Conservation (phyloP, 805 yeast genomes). For the Spathaspora girioi region DNA sequence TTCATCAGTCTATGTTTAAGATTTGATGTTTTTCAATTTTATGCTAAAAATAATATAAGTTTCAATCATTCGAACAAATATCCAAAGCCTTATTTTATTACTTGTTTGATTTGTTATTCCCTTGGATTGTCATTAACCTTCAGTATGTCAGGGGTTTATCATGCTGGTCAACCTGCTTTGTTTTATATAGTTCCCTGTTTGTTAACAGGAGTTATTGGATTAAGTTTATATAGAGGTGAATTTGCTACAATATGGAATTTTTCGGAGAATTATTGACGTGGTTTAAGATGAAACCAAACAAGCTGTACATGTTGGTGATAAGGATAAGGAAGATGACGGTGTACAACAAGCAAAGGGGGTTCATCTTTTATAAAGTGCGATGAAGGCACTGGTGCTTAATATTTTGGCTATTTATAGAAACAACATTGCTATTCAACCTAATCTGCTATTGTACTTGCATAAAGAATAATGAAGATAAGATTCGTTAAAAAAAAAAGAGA, state of each 20-base stretch:
- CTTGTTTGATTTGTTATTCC: constrained; percentile 45
- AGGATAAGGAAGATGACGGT: constrained; percentile 11
- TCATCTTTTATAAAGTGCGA: neutral
- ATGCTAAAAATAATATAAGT: constrained; percentile 11
- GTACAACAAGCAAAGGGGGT: constrained; percentile 9
- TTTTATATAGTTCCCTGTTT: constrained; percentile 57
- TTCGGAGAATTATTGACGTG: constrained; percentile 27
- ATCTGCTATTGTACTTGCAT: too few relatives aligned
- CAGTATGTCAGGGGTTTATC: constrained; percentile 30
- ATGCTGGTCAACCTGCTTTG: constrained; percentile 64
- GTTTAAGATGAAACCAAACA: too few relatives aligned
- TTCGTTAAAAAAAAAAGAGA: too few relatives aligned
- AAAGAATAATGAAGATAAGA: too few relatives aligned
- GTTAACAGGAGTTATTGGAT: constrained; percentile 23
- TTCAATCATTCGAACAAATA: constrained; percentile 39
- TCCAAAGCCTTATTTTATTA: constrained; percentile 44
- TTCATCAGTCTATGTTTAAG: constrained; percentile 51
- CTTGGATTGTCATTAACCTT: constrained; percentile 45
- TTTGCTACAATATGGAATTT: constrained; percentile 35
- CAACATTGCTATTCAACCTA: too few relatives aligned
- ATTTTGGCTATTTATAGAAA: too few relatives aligned
- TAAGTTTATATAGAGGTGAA: constrained; percentile 42
- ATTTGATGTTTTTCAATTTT: constrained; percentile 45
- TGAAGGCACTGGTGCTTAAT: too few relatives aligned
- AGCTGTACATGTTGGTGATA: constrained; percentile 12